These are phyloP conservation scores for Penicillium daleae DNA, from an alignment of 495 filamentous ascomycete genomes.

Conservation along the genomic window DNA sequence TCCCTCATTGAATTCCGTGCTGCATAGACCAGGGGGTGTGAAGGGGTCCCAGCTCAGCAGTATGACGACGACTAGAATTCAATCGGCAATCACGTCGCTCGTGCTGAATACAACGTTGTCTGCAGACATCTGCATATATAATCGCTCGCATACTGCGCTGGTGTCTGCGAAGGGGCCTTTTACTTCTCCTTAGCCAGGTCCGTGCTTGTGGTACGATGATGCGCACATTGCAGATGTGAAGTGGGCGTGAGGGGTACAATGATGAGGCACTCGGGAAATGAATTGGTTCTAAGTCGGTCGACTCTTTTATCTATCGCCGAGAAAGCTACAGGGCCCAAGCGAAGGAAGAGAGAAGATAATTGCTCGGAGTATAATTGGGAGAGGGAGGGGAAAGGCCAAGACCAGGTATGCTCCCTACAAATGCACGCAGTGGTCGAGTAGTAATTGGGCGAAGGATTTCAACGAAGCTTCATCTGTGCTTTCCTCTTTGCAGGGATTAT, in stretches of 20 bases:
- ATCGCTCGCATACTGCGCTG: neutral
- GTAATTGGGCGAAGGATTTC: constrained; percentile 9
- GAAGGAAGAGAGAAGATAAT: neutral
- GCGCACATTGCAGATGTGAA: constrained; percentile 13
- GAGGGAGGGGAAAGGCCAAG: constrained; percentile 1
- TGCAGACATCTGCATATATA: constrained; percentile 1
- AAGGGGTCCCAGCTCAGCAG: constrained; percentile 22
- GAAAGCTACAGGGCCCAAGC: neutral
- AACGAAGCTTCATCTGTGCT: constrained; percentile 20
- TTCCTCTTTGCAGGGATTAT: constrained; percentile 6
- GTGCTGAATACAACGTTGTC: neutral
- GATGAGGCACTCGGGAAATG: neutral
- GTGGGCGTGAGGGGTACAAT: neutral
- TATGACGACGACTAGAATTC: constrained; percentile 2
- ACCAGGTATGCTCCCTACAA: neutral
- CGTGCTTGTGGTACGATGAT: constrained; percentile 20
- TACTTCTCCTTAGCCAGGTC: constrained; percentile 2
- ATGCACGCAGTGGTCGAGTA: constrained; percentile 24
- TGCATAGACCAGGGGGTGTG: constrained; percentile 22
- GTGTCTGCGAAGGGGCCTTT: constrained; percentile 7
- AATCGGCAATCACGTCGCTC: neutral
- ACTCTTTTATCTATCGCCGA: neutral
- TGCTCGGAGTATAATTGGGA: neutral
- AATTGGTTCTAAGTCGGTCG: neutral
- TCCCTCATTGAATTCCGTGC: constrained; percentile 18